Evolutionary conservation across 768 basidiomycete species (phyloP).

Genomic region (Dentipellis fragilis): DNA sequence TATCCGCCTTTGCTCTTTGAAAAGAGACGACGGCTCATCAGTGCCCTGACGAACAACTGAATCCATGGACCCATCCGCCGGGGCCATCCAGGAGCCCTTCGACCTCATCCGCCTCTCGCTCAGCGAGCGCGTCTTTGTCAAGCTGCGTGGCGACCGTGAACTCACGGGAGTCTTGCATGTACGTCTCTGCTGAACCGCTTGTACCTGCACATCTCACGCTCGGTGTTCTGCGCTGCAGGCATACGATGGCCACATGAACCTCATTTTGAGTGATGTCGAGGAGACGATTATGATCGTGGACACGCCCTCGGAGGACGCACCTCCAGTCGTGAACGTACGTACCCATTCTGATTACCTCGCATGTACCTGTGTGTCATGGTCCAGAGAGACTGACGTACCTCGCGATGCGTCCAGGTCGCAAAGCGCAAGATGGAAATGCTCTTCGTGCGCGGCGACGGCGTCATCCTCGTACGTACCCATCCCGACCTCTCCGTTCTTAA

Average conservation of each 20-base stretch:
- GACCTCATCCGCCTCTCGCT: constrained; percentile 94
- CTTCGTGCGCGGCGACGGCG: constrained; percentile 94
- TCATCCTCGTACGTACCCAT: constrained; percentile 66
- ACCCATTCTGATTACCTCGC: background rate
- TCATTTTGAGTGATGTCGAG: constrained; percentile 95
- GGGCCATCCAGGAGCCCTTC: constrained; percentile 89
- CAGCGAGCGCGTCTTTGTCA: constrained; percentile 96
- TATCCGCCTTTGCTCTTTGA: background rate
- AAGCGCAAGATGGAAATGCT: constrained; percentile 97
- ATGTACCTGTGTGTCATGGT: no score
- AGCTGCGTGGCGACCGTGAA: constrained; percentile 90
- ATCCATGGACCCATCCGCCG: constrained; percentile 58
- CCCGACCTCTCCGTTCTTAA: background rate
- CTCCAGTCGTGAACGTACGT: constrained; percentile 57
- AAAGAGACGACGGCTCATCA: background rate
- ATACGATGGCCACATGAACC: constrained; percentile 99
- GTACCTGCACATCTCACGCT: constrained; percentile 1
- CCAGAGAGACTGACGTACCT: background rate
- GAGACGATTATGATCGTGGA: constrained; percentile 98
- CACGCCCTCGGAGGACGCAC: constrained; percentile 48
- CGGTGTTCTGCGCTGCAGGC: constrained; percentile 43
- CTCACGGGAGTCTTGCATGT: constrained; percentile 90
- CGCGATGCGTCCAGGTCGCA: constrained; percentile 47
- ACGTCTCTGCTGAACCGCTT: constrained; percentile 20
- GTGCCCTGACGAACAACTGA: background rate